These are phyloP conservation scores for Hagleromyces aurorensis DNA, from an alignment of 805 yeast genomes.

Conservation along the genomic window DNA sequence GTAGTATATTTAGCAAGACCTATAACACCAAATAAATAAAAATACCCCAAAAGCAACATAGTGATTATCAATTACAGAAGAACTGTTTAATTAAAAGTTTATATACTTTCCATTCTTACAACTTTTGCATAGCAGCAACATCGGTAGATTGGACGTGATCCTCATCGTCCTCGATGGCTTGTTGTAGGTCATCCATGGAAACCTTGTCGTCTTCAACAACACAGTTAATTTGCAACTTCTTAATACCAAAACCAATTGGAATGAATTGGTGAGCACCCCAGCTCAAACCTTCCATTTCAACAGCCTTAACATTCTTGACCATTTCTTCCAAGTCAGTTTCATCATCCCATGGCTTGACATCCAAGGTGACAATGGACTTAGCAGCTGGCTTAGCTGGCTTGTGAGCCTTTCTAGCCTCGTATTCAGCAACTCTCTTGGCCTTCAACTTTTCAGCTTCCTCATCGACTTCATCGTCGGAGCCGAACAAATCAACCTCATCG, in stretches of 20 bases:
- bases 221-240: slow-evolving; percentile 96
- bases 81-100: no score
- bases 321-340: slow-evolving; percentile 92
- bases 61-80: no score
- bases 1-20: no score
- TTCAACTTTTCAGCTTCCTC: slow-evolving; percentile 95
- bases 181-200: slow-evolving; percentile 83
- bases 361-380: slow-evolving; percentile 92
- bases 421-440: slow-evolving; percentile 96
- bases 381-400: slow-evolving; percentile 98
- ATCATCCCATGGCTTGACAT: slow-evolving; percentile 99
- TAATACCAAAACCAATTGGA: slow-evolving; percentile 99
- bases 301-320: slow-evolving; percentile 75
- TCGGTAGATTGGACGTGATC: slow-evolving; percentile 99
- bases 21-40: no score
- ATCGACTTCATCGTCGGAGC: slow-evolving; percentile 89
- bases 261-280: slow-evolving; percentile 98
- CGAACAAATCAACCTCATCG: slow-evolving; percentile 93
- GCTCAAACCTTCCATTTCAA: slow-evolving; percentile 84
- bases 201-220: slow-evolving; percentile 97
- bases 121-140: slow-evolving; percentile 96
- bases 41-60: no score
- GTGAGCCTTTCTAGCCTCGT: slow-evolving; percentile 95
- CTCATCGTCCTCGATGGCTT: slow-evolving; percentile 75
- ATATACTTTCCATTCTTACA: slow-evolving; percentile 65